Conservation (phyloP, 1,284 basidiomycete genomes). For the Fomes fomentarius region DNA sequence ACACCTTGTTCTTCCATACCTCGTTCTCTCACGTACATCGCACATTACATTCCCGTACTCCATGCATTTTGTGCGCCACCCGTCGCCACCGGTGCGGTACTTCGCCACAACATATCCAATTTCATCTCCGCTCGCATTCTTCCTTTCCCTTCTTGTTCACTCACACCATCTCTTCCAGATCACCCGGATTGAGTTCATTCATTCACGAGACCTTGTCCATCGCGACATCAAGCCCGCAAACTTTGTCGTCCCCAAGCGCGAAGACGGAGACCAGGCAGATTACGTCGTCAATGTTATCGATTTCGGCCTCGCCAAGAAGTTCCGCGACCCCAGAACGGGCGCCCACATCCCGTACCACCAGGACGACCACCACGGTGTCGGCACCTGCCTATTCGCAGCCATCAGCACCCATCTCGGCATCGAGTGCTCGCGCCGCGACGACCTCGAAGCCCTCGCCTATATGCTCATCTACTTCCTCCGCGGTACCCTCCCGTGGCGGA, state of each 20-base stretch:
- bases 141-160: constrained; percentile 11
- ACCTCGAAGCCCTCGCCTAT: constrained; percentile 91
- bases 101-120: not conserved
- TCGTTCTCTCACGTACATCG: not conserved
- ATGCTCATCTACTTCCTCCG: constrained; percentile 94
- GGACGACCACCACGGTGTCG: constrained; percentile 88
- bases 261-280: constrained; percentile 45
- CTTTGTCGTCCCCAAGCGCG: constrained; percentile 77
- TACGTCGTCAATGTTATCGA: constrained; percentile 88
- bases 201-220: constrained; percentile 79
- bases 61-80: not conserved
- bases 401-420: constrained; percentile 95
- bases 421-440: constrained; percentile 88
- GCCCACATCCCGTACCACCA: constrained; percentile 92
- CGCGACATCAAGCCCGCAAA: constrained; percentile 97
- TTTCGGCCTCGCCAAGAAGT: constrained; percentile 97
- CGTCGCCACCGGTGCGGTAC: not conserved
- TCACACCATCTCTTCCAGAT: constrained; percentile 47
- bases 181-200: constrained; percentile 76
- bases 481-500: constrained; percentile 90
- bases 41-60: not conserved
- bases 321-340: constrained; percentile 85
- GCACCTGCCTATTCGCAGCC: constrained; percentile 93
- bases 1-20: not conserved
- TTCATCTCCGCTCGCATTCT: constrained; percentile 3